Base-by-base conservation (phyloP, 768 basidiomycete genomes). In the Amanita polypyramis region DNA sequence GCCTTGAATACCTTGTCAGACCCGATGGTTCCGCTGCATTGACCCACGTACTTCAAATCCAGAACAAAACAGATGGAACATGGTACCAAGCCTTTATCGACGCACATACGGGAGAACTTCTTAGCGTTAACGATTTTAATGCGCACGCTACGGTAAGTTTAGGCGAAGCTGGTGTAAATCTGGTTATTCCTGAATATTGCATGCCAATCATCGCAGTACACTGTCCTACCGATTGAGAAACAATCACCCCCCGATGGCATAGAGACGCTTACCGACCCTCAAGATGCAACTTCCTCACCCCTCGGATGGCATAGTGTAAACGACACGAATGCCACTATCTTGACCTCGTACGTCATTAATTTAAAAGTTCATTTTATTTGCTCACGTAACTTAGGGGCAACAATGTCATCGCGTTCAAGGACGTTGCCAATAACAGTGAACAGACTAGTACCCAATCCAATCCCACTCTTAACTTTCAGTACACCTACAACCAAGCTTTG, bases 81-180 rank as follows among this genome's bases (percentile, higher is more conserved):
- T 80, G 75, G 74, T 70, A 68, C 52, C 76, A 81, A 61, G 77
- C 76, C 2, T 76, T 73, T 53, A 69, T 80, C 50, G 76, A 78
- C 51, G 77, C 74, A 9, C 72, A 74, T 50, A 63, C 69, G 17
- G 73, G 74, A 5, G 67, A 73, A 35, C 54, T 79, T 40, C 60
- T 76, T 10, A 65, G 68, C 21, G 66, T 75, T 17, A 72, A 70
- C 41, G 76, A 80, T n/a, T n/a, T n/a, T n/a, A n/a, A n/a, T n/a
- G n/a, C n/a, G n/a, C n/a, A n/a, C n/a, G n/a, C n/a, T n/a, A n/a
- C n/a, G n/a, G n/a, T n/a, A n/a, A n/a, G n/a, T n/a, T n/a, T n/a
- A n/a, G n/a, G n/a, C n/a, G n/a, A n/a, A n/a, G n/a, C n/a, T n/a
- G n/a, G n/a, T n/a, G n/a, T n/a, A n/a, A n/a, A n/a, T n/a, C n/a